Evolutionary conservation across 345 rosid genomes (phyloP).

Genomic region (Leavenworthia alabamica): DNA sequence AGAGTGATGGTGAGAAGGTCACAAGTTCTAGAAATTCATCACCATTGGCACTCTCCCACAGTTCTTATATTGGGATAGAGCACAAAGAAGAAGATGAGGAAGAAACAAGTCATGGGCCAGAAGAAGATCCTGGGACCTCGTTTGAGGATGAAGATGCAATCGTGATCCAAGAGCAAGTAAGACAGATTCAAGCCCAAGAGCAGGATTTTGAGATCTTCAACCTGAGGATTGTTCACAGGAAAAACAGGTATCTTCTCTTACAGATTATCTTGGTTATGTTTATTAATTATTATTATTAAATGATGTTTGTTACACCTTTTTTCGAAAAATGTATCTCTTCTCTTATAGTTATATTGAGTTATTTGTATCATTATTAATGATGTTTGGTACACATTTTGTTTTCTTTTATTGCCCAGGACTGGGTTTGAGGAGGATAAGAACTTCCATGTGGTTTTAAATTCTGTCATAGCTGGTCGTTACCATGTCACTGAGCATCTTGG

Average conservation of each 20-base stretch:
- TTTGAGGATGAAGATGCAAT: slow-evolving; percentile 90
- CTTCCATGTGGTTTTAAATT: slow-evolving; percentile 89
- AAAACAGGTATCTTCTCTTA: slow-evolving; percentile 60
- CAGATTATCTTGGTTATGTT: not conserved
- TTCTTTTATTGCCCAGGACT: slow-evolving; percentile 53
- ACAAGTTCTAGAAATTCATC: slow-evolving; percentile 20
- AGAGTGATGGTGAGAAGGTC: slow-evolving; percentile 9
- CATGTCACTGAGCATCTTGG: slow-evolving; percentile 99
- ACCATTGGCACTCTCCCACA: slow-evolving; percentile 11
- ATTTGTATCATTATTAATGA: not conserved
- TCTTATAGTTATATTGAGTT: not conserved
- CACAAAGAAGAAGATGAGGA: slow-evolving; percentile 59
- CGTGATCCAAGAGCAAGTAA: slow-evolving; percentile 89
- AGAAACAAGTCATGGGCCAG: slow-evolving; percentile 39
- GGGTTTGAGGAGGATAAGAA: slow-evolving; percentile 99
- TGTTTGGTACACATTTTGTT: not conserved
- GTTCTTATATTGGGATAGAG: slow-evolving; percentile 32
- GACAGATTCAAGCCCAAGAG: slow-evolving; percentile 92
- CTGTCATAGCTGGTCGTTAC: slow-evolving; percentile 90
- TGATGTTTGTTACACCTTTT: slow-evolving; percentile 14
- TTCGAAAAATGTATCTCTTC: slow-evolving; percentile 76
- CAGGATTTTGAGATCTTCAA: slow-evolving; percentile 95
- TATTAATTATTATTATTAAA: not conserved
- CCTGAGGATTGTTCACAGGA: slow-evolving; percentile 89
- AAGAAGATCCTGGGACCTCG: slow-evolving; percentile 62